Evolutionary conservation across 2,329 filamentous ascomycete species (phyloP).

Genomic region (Cercospora sp.): DNA sequence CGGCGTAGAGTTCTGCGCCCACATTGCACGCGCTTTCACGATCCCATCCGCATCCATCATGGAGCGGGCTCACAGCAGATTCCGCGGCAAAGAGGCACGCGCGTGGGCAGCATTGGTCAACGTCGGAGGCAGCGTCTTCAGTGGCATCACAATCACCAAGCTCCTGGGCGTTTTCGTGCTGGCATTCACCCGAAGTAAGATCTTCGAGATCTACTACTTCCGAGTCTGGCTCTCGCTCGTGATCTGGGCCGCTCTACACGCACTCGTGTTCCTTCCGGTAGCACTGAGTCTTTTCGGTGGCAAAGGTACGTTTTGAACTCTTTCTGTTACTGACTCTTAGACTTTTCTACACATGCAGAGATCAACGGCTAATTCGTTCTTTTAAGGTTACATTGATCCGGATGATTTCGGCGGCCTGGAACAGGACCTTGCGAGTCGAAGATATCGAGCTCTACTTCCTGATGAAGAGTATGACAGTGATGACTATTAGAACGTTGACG

Average conservation of each 20-base stretch:
- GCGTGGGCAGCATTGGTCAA: conserved; percentile 94
- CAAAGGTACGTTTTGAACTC: conserved; percentile 53
- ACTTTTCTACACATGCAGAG: neutral
- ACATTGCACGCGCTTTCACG: conserved; percentile 93
- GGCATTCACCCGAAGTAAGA: conserved; percentile 94
- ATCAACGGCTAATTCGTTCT: neutral
- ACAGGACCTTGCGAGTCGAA: conserved; percentile 77
- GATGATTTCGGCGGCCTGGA: conserved; percentile 86
- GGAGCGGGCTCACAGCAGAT: conserved; percentile 72
- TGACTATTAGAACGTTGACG: conserved; percentile 47
- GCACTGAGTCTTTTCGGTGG: conserved; percentile 83
- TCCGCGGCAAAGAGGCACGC: conserved; percentile 78
- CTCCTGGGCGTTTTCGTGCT: conserved; percentile 87
- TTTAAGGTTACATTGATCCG: conserved; percentile 76
- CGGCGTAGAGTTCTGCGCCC: conserved; percentile 94
- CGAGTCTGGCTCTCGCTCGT: conserved; percentile 92
- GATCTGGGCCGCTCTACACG: conserved; percentile 82
- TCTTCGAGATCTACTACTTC: conserved; percentile 99
- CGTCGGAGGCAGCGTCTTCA: conserved; percentile 91
- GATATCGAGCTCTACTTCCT: conserved; percentile 74
- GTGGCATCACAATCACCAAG: conserved; percentile 94
- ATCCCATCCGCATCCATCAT: conserved; percentile 83
- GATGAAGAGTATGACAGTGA: conserved; percentile 79
- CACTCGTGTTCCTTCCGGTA: conserved; percentile 88
- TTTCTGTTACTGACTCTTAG: neutral